Base-by-base conservation (phyloP, 2,329 filamentous ascomycete species). In the Cordyceps tenuipes region DNA sequence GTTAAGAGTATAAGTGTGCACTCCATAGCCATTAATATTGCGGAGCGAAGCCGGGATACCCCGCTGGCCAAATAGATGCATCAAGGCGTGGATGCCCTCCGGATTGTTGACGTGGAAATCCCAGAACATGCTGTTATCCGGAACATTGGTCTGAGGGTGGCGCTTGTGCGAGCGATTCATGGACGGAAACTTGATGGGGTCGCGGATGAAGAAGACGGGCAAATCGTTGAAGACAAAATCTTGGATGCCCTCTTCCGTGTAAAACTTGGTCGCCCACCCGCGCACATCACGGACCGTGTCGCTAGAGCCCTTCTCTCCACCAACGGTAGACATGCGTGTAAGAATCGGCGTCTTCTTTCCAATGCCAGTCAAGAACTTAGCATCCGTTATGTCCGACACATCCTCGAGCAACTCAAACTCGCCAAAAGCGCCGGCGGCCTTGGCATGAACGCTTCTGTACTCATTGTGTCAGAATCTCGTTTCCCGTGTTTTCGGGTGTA, bases 201-300 rank as follows among this genome's bases (percentile, higher is more conserved):
- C 77, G 19, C 78, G 71, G 59, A 78, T 70, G 65, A 77, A 77
- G 63, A 79, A 79, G 1, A 77, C 72, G 0, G 76, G 76, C 21
- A 86, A 60, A 80, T 79, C 54, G 78, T 82, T 68, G 29, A 65
- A 68, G 1, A 69, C 68, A 60, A 68, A 67, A n/a, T 70, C 68
- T 31, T 68, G 66, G 12, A 67, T 61, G 2, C 68, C 68, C 0
- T 70, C 68, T 31, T 68, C 65, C 0, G 68, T 70, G 29, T 68
- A 67, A 15, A 70, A 64, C 57, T 70, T 70, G 5, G 65, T 65
- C 0, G 17, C 85, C 84, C 68, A 88, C 0, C 86, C 86, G 60
- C 86, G 84, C 0, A 87, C 83, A 72, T 89, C 86, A 19, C 86
- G 80, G 2, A 82, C 84, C 0, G 83, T 83, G 63, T 89, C 86